These are phyloP conservation scores for Lomentospora prolificans DNA, from an alignment of 2,329 filamentous ascomycete species.

Conservation along the genomic window DNA sequence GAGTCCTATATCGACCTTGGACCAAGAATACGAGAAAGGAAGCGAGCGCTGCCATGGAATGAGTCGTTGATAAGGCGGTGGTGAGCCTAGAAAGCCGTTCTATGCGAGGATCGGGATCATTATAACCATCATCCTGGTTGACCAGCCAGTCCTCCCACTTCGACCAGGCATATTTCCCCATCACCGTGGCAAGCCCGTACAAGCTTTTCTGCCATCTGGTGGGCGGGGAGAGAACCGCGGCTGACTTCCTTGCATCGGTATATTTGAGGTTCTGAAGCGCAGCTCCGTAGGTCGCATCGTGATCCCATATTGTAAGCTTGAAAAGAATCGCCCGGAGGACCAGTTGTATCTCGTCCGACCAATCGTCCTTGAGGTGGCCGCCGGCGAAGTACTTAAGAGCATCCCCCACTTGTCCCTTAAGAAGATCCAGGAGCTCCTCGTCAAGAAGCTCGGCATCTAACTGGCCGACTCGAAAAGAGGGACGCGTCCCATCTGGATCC, in stretches of 20 bases:
- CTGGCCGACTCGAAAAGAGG: conserved; percentile 87
- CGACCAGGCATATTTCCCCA: conserved; percentile 81
- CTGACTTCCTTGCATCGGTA: conserved; percentile 64
- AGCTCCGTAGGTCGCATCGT: conserved; percentile 89
- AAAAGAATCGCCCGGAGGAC: conserved; percentile 71
- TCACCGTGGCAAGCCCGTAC: conserved; percentile 78
- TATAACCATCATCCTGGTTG: conserved; percentile 65
- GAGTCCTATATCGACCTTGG: conserved; percentile 82
- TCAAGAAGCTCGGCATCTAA: conserved; percentile 93
- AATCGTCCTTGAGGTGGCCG: conserved; percentile 69
- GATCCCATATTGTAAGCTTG: conserved; percentile 94
- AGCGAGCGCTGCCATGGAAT: conserved; percentile 70
- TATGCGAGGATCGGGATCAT: conserved; percentile 43
- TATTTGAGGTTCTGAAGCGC: conserved; percentile 86
- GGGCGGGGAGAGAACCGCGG: conserved; percentile 56
- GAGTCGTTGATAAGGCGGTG: conserved; percentile 56
- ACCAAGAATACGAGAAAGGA: conserved; percentile 88
- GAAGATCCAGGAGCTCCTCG: conserved; percentile 77
- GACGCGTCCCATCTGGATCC: conserved; percentile 67
- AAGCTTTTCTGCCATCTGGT: conserved; percentile 73
- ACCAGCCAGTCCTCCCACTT: conserved; percentile 86
- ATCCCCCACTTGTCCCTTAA: conserved; percentile 79
- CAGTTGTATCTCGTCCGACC: conserved; percentile 75
- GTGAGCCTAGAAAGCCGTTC: conserved; percentile 59
- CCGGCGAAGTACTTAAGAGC: conserved; percentile 79